phyloP scores from a whole-genome alignment of 495 filamentous ascomycete species.

The Polyplosphaeria fusca region DNA sequence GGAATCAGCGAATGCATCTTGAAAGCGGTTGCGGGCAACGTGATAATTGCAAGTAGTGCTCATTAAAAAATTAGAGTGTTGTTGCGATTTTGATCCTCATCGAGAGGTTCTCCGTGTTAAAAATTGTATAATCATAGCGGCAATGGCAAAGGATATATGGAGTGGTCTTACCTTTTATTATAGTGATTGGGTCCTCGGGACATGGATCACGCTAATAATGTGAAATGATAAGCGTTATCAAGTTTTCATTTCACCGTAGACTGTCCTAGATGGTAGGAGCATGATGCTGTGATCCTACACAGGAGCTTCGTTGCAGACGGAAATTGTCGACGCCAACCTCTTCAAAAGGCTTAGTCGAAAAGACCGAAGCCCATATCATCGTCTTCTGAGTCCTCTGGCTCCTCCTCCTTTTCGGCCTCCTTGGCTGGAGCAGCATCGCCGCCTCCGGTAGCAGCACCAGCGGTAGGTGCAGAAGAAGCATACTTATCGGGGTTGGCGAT shows the following conservation, averaged over 20 bases:
- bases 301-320: neutral
- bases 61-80: slow-evolving; percentile 68
- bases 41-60: no score
- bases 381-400: slow-evolving; percentile 61
- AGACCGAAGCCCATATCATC: slow-evolving; percentile 62
- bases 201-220: no score
- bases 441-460: slow-evolving; percentile 47
- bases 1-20: no score
- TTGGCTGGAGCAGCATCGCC: slow-evolving; percentile 48
- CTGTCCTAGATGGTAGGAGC: slow-evolving; percentile 20
- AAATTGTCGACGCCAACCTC: no score
- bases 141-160: slow-evolving; percentile 19
- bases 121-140: slow-evolving; percentile 53
- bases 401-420: slow-evolving; percentile 47
- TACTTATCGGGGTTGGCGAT: slow-evolving; percentile 98
- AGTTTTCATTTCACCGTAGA: slow-evolving; percentile 13
- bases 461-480: slow-evolving; percentile 66
- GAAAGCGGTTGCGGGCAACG: no score
- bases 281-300: neutral
- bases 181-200: no score
- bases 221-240: slow-evolving; percentile 1
- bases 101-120: slow-evolving; percentile 54
- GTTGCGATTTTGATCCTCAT: slow-evolving; percentile 53
- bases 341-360: slow-evolving; percentile 51
- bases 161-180: slow-evolving; percentile 10